Evolutionary conservation across 148 eudicot species (phyloP), one percentile per base, ranked within the genome.

Genomic region (Chenopodium formosanum): DNA sequence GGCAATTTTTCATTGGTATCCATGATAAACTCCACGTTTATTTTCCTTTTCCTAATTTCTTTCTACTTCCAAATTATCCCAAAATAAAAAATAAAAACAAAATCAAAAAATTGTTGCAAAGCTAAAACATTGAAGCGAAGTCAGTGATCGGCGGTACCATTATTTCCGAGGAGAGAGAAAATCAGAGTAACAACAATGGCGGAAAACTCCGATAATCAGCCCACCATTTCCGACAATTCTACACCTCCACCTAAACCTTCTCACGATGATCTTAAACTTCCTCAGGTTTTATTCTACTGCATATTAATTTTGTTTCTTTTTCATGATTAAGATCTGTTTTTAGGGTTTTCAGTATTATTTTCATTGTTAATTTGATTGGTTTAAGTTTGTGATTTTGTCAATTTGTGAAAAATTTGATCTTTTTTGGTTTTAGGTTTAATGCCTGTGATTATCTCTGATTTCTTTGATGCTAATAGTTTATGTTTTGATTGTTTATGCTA

Each of bases 221-320:
- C 91, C 9, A 81, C 89, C 6, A 34, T 68, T n/a, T 60, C 88
- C 60, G 81, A 87, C 60, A 84, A 87, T 70, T n/a, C 81, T 29
- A 52, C 80, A 16, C 56, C 8, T 40, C 44, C 84, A 7, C 52
- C 73, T 1, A 82, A 46, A 68, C 78, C 86, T 11, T 27, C 83
- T 20, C 79, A 77, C 19, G 76, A 81, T 74, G 25, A 84, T 56
- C 76, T 25, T 12, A 85, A 85, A 68, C 74, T 56, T 5, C 81
- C 86, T 44, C 89, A 85, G 89, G 91, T 89, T 8, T 44, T 64
- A 23, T 63, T 56, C 29, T 40, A 2, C 31, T 9, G 56, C 22
- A 23, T 3, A n/a, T 50, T 23, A 37, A 60, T 77, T 29, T 12
- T 27, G 9, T 53, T 56, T 4, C 1, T 7, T 27, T 19, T 44